Evolutionary conservation across 108 stramenopile species (phyloP), one percentile per base, ranked within the genome.

Genomic region (Stephanodiscus triporus): DNA sequence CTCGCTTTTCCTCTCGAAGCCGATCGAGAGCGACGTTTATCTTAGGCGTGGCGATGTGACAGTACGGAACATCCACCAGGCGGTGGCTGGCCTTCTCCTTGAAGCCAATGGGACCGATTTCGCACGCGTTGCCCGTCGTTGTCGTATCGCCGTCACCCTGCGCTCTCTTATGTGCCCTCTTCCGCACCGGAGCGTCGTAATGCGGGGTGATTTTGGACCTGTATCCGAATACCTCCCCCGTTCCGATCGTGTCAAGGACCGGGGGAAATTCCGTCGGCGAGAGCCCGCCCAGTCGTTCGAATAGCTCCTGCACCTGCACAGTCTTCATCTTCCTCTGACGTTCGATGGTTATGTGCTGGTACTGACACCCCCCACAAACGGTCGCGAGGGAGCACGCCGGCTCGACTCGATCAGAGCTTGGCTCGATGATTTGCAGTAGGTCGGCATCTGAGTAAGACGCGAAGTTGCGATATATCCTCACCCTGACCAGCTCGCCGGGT

Each of bases 151-250:
- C 24, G 6, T 62, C 37, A 2, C 26, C 30, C 40, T 11, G 32
- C 63, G 32, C 54, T 50, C 37, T 69, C 53, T n/a, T 70, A 43
- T 23, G 24, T 63, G 68, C 68, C 34, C 72, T 53, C 62, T 86
- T 85, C 26, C 83, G 85, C n/a, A 62, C 34, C 16, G 97, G 98
- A 4, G 86, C 81, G 40, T 97, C 90, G 73, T 97, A 97, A 70
- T 99, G 98, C 2, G 98, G 98, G 26, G 98, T 99, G 24, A 99
- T 80, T 78, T 99, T 99, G 55, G 84, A 87, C 9, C 98, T 91
- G 75, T 99, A 99, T 32, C 83, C 83, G 68, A 84, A 97, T 9
- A 89, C 83, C 54, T 97, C 84, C 27, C 90, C 96, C n/a, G 95
- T 96, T 5, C 97, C 97, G 9, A 95, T 36, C 5, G 90, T 87